These are phyloP conservation scores for Debaryomyces fabryi DNA, from an alignment of 1,139 yeast species.

Conservation along the genomic window DNA sequence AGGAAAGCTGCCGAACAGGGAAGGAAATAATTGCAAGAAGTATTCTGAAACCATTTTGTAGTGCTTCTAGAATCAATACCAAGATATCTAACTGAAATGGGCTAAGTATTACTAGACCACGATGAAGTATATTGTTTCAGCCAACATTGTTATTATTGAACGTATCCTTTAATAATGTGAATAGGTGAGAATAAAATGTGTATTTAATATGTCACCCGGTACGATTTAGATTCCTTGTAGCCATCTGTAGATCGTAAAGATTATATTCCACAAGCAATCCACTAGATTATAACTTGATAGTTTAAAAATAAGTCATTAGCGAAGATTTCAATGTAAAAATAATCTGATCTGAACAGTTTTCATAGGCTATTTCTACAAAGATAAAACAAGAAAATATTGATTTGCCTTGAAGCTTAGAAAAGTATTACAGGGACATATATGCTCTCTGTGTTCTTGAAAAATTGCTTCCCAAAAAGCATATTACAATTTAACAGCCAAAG, in stretches of 20 bases:
- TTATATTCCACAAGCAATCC: not conserved
- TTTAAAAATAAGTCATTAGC: not conserved
- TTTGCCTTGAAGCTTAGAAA: not conserved
- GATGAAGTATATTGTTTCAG: not conserved
- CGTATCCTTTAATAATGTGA: not conserved
- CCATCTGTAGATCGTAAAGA: not conserved
- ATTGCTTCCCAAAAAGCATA: not conserved
- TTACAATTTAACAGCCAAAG: not conserved
- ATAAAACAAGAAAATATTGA: no score
- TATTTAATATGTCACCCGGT: not conserved
- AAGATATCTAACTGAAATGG: not conserved
- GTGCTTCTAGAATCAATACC: not conserved
- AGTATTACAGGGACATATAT: not conserved
- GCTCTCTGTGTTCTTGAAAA: not conserved
- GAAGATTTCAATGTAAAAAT: no score
- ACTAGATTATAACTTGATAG: not conserved
- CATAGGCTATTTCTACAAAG: no score
- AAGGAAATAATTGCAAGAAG: not conserved
- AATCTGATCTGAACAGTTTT: no score
- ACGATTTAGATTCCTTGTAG: not conserved
- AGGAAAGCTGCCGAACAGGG: constrained; percentile 47
- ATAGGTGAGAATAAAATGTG: not conserved
- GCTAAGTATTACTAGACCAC: not conserved
- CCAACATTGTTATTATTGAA: not conserved
- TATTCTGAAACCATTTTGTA: not conserved